These are phyloP conservation scores for Malus domestica DNA, from an alignment of 306 rosid species.

Conservation along the genomic window ASM211411v1 NC_041799.1:41232501-41233000, in stretches of 20 bases:
- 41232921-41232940: constrained; percentile 37
- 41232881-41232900: constrained; percentile 95
- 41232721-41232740: constrained; percentile 43
- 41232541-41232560: constrained; percentile 35
- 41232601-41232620: constrained; percentile 56
- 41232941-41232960: neutral
- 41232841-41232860: constrained; percentile 72
- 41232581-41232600: constrained; percentile 56
- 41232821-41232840: constrained; percentile 37
- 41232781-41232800: neutral
- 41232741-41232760: constrained; percentile 53
- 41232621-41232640: constrained; percentile 29
- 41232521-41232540: constrained; percentile 1
- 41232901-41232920: constrained; percentile 77
- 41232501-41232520: neutral
- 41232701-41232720: constrained; percentile 75
- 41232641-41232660: neutral
- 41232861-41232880: constrained; percentile 69
- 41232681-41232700: constrained; percentile 8
- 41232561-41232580: constrained; percentile 78
- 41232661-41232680: neutral
- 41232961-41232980: neutral
- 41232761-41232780: neutral
- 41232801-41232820: neutral
- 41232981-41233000: neutral